Evolutionary conservation across 768 basidiomycete species (phyloP).

Genomic region (Podaxis sp.): DNA sequence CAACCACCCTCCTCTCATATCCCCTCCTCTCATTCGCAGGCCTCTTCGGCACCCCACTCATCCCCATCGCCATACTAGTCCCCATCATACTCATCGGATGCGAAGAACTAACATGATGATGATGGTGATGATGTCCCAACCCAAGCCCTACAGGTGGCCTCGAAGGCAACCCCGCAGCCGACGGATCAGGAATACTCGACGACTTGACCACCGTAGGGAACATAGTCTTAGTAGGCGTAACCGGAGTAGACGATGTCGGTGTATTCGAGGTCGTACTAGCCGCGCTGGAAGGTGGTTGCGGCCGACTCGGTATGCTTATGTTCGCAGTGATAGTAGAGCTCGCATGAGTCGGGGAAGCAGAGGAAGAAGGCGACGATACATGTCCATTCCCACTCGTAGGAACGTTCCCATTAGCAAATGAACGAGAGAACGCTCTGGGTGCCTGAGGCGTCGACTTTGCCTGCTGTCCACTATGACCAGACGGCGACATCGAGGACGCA

Average conservation of each 20-base stretch:
- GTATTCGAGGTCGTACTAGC: constrained; percentile 4
- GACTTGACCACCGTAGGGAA: background rate
- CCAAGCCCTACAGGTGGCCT: background rate
- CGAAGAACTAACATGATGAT: background rate
- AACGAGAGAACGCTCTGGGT: background rate
- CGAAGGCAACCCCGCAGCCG: background rate
- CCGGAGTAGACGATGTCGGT: constrained; percentile 3
- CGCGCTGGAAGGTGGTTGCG: background rate
- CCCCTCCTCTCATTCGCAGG: background rate
- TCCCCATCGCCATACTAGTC: constrained; percentile 1
- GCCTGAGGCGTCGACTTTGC: background rate
- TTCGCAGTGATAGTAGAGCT: background rate
- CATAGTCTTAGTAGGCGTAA: background rate
- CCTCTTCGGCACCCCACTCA: background rate
- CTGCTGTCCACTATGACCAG: background rate
- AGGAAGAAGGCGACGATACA: background rate
- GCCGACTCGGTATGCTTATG: background rate
- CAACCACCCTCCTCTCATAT: too few species aligned
- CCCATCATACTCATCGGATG: constrained; percentile 7
- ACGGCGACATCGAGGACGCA: background rate
- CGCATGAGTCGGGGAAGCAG: background rate
- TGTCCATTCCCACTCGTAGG: background rate
- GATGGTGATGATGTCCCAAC: background rate
- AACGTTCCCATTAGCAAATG: background rate
- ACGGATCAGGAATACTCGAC: background rate